Conservation (phyloP, 164 flowering plant species). For the Umbellularia californica region DNA sequence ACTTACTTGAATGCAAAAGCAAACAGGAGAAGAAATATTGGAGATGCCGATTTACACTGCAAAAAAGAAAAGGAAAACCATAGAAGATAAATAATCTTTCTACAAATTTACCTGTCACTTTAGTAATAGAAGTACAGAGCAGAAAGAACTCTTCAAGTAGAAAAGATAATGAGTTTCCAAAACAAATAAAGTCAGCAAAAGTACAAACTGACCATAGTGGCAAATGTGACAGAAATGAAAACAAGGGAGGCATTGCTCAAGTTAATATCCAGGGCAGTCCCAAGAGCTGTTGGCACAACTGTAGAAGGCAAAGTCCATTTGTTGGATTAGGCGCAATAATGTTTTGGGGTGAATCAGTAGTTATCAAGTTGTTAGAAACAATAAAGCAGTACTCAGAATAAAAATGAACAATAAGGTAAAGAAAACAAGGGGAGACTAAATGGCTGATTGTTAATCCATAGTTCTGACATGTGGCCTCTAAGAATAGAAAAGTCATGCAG, state of each 20-base stretch:
- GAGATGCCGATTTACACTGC: conserved; percentile 99
- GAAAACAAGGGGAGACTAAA: not conserved
- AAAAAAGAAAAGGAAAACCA: conserved; percentile 12
- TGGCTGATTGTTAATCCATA: not conserved
- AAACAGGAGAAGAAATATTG: conserved; percentile 92
- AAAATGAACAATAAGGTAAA: not conserved
- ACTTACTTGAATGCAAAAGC: conserved; percentile 97
- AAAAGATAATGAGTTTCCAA: not conserved
- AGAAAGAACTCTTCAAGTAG: conserved; percentile 3
- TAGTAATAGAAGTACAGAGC: not conserved
- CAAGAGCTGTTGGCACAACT: conserved; percentile 98
- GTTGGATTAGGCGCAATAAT: conserved; percentile 57
- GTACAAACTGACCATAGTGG: conserved; percentile 85
- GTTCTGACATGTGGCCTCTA: not conserved
- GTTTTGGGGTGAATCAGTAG: too few species aligned
- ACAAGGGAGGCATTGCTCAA: conserved; percentile 98
- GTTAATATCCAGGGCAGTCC: conserved; percentile 93
- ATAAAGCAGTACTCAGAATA: not conserved
- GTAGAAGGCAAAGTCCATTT: conserved; percentile 83
- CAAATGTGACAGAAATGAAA: conserved; percentile 96
- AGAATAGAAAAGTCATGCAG: not conserved
- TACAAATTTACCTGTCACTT: not conserved
- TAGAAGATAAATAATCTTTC: not conserved
- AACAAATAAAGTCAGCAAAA: conserved; percentile 1
- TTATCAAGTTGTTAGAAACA: conserved; percentile 1